phyloP scores from a whole-genome alignment of 2,329 filamentous ascomycete species.

The Penicillium sp. region DNA sequence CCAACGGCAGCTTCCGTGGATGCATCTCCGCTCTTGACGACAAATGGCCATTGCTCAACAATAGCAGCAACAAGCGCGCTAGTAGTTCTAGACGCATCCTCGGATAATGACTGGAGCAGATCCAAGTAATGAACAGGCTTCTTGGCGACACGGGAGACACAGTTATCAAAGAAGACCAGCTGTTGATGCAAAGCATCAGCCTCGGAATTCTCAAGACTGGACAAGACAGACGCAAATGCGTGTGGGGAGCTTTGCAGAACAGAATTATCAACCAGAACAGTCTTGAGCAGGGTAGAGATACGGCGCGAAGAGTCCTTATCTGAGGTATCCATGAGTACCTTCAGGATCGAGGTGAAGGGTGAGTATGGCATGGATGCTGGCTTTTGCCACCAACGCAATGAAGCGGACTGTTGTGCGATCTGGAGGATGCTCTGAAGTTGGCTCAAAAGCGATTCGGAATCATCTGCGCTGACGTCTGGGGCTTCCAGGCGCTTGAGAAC shows the following conservation, averaged over 20 bases:
- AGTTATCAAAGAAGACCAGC: conserved; percentile 81
- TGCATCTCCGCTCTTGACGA: conserved; percentile 53
- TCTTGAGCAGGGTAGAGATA: conserved; percentile 36
- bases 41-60: conserved; percentile 75
- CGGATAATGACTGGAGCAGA: conserved; percentile 42
- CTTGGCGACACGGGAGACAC: conserved; percentile 70
- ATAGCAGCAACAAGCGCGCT: conserved; percentile 70
- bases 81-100: conserved; percentile 41
- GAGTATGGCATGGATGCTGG: conserved; percentile 45
- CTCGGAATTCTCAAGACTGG: conserved; percentile 40
- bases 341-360: conserved; percentile 44
- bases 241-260: conserved; percentile 33
- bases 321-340: conserved; percentile 35
- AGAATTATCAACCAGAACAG: conserved; percentile 40
- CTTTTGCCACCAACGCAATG: conserved; percentile 89
- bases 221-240: conserved; percentile 40
- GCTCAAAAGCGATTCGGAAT: conserved; percentile 61
- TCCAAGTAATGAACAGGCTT: conserved; percentile 79
- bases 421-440: conserved; percentile 79
- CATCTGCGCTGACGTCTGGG: conserved; percentile 44
- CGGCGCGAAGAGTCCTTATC: conserved; percentile 35
- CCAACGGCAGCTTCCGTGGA: conserved; percentile 52
- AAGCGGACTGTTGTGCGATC: conserved; percentile 76
- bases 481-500: conserved; percentile 64
- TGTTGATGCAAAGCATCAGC: conserved; percentile 34